phyloP scores from a whole-genome alignment of 192 early-diverging fungal genomes.

The Backusella mclennaniae region DNA sequence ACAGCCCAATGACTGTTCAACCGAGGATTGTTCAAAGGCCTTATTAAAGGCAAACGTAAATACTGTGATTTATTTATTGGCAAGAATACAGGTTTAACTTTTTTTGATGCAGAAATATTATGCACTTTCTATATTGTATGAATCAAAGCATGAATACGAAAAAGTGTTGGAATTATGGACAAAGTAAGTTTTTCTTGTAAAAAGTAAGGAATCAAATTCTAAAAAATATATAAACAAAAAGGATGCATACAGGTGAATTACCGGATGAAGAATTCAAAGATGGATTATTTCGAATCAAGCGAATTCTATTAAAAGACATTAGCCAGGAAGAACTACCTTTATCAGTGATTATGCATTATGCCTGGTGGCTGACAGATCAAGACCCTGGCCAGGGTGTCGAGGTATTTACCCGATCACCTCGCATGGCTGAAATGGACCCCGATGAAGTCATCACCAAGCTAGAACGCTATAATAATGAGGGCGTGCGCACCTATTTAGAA shows the following conservation, averaged over 20 bases:
- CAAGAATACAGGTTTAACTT: not conserved
- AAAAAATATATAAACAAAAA: slow-evolving; percentile 19
- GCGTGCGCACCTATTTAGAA: slow-evolving; percentile 45
- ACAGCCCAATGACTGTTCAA: slow-evolving; percentile 45
- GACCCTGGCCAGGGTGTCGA: slow-evolving; percentile 44
- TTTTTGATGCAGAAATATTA: slow-evolving; percentile 47
- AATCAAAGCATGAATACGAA: slow-evolving; percentile 42
- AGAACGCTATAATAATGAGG: slow-evolving; percentile 33
- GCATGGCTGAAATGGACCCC: slow-evolving; percentile 35
- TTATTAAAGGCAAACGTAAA: slow-evolving; percentile 47
- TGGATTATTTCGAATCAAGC: slow-evolving; percentile 41
- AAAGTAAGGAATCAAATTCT: not conserved
- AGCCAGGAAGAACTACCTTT: slow-evolving; percentile 22
- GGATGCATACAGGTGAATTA: slow-evolving; percentile 50
- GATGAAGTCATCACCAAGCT: slow-evolving; percentile 29
- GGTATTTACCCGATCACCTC: slow-evolving; percentile 34
- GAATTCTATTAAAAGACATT: slow-evolving; percentile 33
- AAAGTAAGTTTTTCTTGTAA: slow-evolving; percentile 40
- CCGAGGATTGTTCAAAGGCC: slow-evolving; percentile 45
- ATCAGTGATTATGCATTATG: slow-evolving; percentile 44
- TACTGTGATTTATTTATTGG: not conserved
- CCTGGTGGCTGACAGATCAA: slow-evolving; percentile 51
- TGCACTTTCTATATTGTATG: slow-evolving; percentile 59
- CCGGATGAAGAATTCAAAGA: slow-evolving; percentile 49
- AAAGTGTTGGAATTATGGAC: slow-evolving; percentile 64